A percentile compares a stretch with the other conserved stretches of the same genome.
phyloP scores from a whole-genome alignment of 148 eudicot genomes.

The Amaranthus palmeri region DNA sequence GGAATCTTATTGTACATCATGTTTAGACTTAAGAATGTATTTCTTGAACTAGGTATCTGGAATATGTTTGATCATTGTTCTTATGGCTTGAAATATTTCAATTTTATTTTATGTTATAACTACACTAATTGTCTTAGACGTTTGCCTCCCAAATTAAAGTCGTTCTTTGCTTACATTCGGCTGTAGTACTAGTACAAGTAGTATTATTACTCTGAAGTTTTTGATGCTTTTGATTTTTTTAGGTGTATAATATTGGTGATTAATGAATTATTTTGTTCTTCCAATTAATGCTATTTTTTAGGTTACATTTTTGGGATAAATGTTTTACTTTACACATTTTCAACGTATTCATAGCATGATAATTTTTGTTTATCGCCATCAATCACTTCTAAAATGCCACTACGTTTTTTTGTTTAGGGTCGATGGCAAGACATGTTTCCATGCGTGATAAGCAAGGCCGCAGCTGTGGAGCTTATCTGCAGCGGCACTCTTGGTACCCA shows the following conservation, averaged over 20 bases:
- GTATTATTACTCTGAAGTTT: background rate
- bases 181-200: background rate
- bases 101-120: background rate
- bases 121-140: background rate
- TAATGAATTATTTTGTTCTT: conserved; percentile 3
- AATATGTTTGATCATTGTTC: conserved; percentile 1
- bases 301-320: too few species aligned
- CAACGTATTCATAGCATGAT: too few species aligned
- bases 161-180: background rate
- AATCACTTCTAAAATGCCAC: too few species aligned
- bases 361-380: too few species aligned
- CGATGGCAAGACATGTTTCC: conserved; percentile 69
- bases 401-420: conserved; percentile 25
- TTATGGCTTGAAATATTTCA: background rate
- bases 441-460: conserved; percentile 44
- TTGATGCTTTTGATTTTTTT: background rate
- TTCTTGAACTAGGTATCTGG: background rate
- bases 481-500: conserved; percentile 44
- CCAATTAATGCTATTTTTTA: background rate
- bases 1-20: background rate
- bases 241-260: too few species aligned
- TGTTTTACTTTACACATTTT: too few species aligned
- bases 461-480: conserved; percentile 42
- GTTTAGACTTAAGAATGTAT: background rate
- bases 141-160: background rate